Percentiles rank a stretch among this genome's conserved stretches.
phyloP scores from a whole-genome alignment of 257 asterid genomes.

The Primulina eburnea region DNA sequence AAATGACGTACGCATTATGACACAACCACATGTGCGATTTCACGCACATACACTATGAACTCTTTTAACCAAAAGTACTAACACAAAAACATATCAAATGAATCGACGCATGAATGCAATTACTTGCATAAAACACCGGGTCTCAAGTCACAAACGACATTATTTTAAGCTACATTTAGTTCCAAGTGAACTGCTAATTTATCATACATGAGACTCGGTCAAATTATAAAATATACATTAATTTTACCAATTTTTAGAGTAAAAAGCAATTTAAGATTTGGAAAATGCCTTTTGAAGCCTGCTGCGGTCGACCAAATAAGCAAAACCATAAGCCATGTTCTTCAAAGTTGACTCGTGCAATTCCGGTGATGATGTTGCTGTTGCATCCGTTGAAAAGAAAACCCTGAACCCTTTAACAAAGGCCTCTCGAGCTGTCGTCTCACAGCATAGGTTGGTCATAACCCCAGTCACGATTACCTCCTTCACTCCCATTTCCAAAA shows the following conservation, averaged over 20 bases:
- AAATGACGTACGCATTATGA: too few species aligned
- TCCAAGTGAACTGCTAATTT: not conserved
- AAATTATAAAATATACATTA: not conserved
- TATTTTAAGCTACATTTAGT: too few species aligned
- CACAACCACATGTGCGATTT: not conserved
- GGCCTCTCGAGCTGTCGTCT: constrained; percentile 79
- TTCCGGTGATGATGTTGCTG: constrained; percentile 59
- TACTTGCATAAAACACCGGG: too few species aligned
- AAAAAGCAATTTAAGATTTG: constrained; percentile 20
- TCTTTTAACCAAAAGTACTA: not conserved
- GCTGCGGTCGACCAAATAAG: constrained; percentile 58
- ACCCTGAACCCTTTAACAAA: constrained; percentile 65
- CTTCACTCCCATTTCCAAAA: constrained; percentile 50
- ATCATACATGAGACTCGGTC: not conserved
- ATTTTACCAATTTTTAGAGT: not conserved
- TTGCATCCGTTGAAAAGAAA: constrained; percentile 72
- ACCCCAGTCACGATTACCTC: constrained; percentile 80
- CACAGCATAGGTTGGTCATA: constrained; percentile 77
- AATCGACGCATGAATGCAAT: too few species aligned
- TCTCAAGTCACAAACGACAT: not conserved
- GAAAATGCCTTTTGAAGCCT: constrained; percentile 43
- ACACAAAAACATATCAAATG: not conserved
- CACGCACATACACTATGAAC: not conserved
- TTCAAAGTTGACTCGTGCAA: constrained; percentile 68
- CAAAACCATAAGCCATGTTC: constrained; percentile 78